These are phyloP conservation scores for Tephrocybe sp. DNA, from an alignment of 768 basidiomycete genomes.

Conservation along the genomic window DNA sequence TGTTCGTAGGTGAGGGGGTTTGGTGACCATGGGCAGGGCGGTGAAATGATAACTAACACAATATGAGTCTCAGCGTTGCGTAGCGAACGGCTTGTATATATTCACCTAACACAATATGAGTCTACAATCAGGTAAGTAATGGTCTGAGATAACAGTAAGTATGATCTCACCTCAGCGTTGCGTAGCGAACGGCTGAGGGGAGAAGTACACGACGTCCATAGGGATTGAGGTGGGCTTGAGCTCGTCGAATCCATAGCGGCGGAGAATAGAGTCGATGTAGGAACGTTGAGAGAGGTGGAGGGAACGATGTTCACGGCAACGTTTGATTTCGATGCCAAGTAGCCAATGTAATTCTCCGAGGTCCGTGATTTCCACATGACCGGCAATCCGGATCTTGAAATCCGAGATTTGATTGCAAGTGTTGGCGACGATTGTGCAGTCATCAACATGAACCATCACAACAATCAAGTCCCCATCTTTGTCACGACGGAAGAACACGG, in stretches of 20 bases:
- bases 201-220: neutral
- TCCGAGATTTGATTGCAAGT: slow-evolving; percentile 3
- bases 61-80: too few species aligned
- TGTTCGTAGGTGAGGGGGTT: too few species aligned
- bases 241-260: neutral
- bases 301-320: slow-evolving; percentile 11
- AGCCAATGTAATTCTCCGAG: slow-evolving; percentile 4
- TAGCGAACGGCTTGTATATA: too few species aligned
- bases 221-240: slow-evolving; percentile 3
- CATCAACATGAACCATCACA: neutral
- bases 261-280: slow-evolving; percentile 3
- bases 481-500: slow-evolving; percentile 16
- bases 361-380: slow-evolving; percentile 25
- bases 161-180: too few species aligned
- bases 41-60: too few species aligned
- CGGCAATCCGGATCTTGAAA: slow-evolving; percentile 16
- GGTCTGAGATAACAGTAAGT: too few species aligned
- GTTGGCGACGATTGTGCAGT: slow-evolving; percentile 20
- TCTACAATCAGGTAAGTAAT: too few species aligned
- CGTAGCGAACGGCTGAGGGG: too few species aligned
- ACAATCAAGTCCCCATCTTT: slow-evolving; percentile 18
- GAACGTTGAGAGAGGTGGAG: slow-evolving; percentile 21
- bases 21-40: too few species aligned
- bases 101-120: too few species aligned
- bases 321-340: slow-evolving; percentile 20